Evolutionary conservation across 1,139 yeast species (phyloP), one percentile per base, ranked within the genome.

Genomic region (Kurtzmaniella quercitrusa): DNA sequence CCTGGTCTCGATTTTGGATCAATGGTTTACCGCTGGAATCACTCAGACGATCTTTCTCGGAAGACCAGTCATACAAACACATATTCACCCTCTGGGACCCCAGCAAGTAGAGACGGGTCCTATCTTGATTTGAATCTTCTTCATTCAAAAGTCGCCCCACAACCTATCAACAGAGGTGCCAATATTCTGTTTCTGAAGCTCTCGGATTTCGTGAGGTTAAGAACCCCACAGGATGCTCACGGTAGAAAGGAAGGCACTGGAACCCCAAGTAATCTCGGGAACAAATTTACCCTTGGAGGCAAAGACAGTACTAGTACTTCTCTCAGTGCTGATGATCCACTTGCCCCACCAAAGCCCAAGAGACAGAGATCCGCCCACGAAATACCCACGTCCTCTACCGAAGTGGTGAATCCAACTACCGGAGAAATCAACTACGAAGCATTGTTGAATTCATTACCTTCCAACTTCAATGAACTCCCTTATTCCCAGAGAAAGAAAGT

Each of bases 401-500:
- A 64, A n/a, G 70, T 62, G 25, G 45, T 57, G n/a, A 58, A 59
- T 38, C 61, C 63, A 21, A 55, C 47, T 14, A 59, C 62, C 5
- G 70, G 65, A 12, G 71, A 62, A 27, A 50, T 64, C 21, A 63
- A 66, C 48, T 71, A 67, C 52, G 75, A 70, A 47, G 49, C 58
- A 39, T 62, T 74, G 23, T 52, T 73, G 16, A 66, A 63, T 46
- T 67, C 74, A 46, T 61, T 82, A 34, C 93, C 94, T 0, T 65
- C 73, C 1, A 76, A 83, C 54, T 85, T 82, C 56, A 68, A 73
- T 41, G 79, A 79, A 14, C 65, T 83, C 46, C 88, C 91, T 0
- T 85, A 84, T 56, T 80, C 87, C 4, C 87, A 82, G 54, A 66
- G 94, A 39, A 79, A 79, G 48, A 79, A 73, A 52, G 53, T 81